phyloP scores from a whole-genome alignment of 164 flowering plant species.

The Echeveria elegans region DNA sequence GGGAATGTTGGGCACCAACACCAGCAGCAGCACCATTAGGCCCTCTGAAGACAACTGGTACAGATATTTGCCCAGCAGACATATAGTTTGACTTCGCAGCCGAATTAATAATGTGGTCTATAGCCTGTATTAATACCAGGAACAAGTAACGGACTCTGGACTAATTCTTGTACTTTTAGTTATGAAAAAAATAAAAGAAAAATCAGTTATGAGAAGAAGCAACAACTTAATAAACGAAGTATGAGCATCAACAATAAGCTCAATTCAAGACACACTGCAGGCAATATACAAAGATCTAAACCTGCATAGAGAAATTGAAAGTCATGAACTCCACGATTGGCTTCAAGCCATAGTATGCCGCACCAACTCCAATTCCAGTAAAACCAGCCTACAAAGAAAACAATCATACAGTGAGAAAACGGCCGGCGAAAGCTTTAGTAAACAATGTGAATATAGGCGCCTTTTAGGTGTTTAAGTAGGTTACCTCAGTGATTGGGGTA shows the following conservation, averaged over 20 bases:
- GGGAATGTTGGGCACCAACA: slow-evolving; percentile 99
- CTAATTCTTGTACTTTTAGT: too few species aligned
- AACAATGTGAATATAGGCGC: background rate
- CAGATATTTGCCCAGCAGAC: slow-evolving; percentile 86
- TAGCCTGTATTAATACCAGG: slow-evolving; percentile 51
- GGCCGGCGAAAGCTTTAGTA: background rate
- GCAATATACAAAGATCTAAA: slow-evolving; percentile 17
- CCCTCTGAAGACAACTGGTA: slow-evolving; percentile 95
- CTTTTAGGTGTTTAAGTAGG: background rate
- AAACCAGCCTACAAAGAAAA: slow-evolving; percentile 74
- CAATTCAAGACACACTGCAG: too few species aligned
- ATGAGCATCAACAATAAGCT: too few species aligned
- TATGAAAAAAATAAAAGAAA: too few species aligned
- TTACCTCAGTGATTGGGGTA: slow-evolving; percentile 97
- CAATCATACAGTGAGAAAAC: background rate
- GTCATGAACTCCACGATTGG: slow-evolving; percentile 67
- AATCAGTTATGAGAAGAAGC: too few species aligned
- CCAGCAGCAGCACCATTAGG: slow-evolving; percentile 99
- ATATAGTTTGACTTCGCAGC: slow-evolving; percentile 94
- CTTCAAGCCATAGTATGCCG: slow-evolving; percentile 76
- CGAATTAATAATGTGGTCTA: slow-evolving; percentile 95
- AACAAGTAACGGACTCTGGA: too few species aligned
- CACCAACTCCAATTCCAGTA: slow-evolving; percentile 95
- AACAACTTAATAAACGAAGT: too few species aligned
- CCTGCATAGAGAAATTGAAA: slow-evolving; percentile 99